phyloP scores from a whole-genome alignment of 768 basidiomycete species.

The Lyophyllum shimeji region DNA sequence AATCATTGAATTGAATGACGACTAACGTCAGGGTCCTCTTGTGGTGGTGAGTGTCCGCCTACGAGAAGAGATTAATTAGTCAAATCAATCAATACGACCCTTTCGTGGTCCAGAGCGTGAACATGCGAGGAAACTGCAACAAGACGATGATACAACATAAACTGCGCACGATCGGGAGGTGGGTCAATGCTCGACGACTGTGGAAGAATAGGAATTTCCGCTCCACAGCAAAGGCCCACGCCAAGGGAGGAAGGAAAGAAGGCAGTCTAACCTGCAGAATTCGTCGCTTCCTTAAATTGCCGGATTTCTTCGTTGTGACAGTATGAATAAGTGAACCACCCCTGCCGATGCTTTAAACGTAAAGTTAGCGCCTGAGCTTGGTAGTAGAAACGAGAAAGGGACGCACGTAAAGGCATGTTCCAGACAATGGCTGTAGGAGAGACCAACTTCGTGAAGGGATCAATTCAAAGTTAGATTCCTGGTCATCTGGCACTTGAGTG shows the following conservation, averaged over 20 bases:
- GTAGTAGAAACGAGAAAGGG: slow-evolving; percentile 27
- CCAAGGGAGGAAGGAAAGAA: slow-evolving; percentile 16
- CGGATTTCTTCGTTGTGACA: slow-evolving; percentile 95
- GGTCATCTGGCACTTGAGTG: slow-evolving; percentile 45
- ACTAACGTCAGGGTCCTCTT: slow-evolving; percentile 83
- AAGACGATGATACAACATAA: slow-evolving; percentile 1
- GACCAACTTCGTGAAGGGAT: slow-evolving; percentile 81
- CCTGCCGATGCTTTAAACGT: slow-evolving; percentile 68
- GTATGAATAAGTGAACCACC: slow-evolving; percentile 97
- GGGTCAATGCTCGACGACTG: slow-evolving; percentile 1
- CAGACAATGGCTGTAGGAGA: slow-evolving; percentile 74
- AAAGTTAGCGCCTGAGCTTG: slow-evolving; percentile 25
- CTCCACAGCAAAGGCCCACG: not conserved
- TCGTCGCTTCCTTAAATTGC: slow-evolving; percentile 88
- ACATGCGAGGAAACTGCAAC: too few species aligned
- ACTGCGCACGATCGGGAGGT: slow-evolving; percentile 7
- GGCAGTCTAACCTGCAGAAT: slow-evolving; percentile 56
- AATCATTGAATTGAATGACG: slow-evolving; percentile 21
- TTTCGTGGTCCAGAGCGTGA: slow-evolving; percentile 12
- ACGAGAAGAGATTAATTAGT: slow-evolving; percentile 17
- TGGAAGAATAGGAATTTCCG: slow-evolving; percentile 2
- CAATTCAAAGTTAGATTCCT: slow-evolving; percentile 50
- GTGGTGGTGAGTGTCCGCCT: slow-evolving; percentile 76
- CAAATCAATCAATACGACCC: slow-evolving; percentile 14
- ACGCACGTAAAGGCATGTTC: slow-evolving; percentile 83